A percentile compares a stretch with the other conserved stretches of the same genome.
Evolutionary conservation across 805 yeast genomes (phyloP).

Genomic region (Sugiyamaella marilandica): DNA sequence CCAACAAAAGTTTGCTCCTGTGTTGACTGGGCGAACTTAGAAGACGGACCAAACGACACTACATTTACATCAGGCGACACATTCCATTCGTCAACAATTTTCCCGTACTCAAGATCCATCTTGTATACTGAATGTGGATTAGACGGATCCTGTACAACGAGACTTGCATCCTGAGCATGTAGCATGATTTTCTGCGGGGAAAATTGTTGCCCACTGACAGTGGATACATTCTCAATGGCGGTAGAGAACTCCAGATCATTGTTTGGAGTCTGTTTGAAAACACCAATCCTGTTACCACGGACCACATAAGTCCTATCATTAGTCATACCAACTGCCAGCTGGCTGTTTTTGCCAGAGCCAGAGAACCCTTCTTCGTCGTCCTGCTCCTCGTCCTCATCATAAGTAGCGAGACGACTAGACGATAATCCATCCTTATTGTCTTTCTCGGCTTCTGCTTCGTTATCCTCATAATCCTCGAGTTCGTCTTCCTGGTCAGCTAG

Average conservation of each 20-base stretch:
- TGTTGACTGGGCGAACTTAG: conserved; percentile 69
- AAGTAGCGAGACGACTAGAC: conserved; percentile 29
- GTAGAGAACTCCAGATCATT: conserved; percentile 58
- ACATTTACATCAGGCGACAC: conserved; percentile 44
- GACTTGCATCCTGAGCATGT: conserved; percentile 64
- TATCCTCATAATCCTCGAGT: conserved; percentile 34
- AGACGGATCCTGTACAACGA: conserved; percentile 58
- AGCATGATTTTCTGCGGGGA: conserved; percentile 67
- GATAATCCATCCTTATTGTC: conserved; percentile 28
- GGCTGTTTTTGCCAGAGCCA: conserved; percentile 48
- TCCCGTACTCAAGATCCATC: conserved; percentile 76
- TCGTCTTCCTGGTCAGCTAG: conserved; percentile 30
- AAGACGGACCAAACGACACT: conserved; percentile 61
- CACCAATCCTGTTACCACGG: conserved; percentile 75
- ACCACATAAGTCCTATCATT: conserved; percentile 74
- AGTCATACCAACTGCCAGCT: conserved; percentile 63
- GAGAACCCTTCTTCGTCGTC: conserved; percentile 23
- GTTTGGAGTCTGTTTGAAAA: conserved; percentile 55
- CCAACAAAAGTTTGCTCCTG: conserved; percentile 73
- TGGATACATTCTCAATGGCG: conserved; percentile 57
- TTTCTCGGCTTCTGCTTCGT: conserved; percentile 28
- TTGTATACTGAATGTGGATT: conserved; percentile 48
- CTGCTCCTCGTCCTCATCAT: conserved; percentile 26
- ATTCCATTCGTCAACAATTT: conserved; percentile 83
- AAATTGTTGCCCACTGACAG: conserved; percentile 45